Evolutionary conservation across 768 basidiomycete genomes (phyloP).

Genomic region (Royoungia palumana): DNA sequence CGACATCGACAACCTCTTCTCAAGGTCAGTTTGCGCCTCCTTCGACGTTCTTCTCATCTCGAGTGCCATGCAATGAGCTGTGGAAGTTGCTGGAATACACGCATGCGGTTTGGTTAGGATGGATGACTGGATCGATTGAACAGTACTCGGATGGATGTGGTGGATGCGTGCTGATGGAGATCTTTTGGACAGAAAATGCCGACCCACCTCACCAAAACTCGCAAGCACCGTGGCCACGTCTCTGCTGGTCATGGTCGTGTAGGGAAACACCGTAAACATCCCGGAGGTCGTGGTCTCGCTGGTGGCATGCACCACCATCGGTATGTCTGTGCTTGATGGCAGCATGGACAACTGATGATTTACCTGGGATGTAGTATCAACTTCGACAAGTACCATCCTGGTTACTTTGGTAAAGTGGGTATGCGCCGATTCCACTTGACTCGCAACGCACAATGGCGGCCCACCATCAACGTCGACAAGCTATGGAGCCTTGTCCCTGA

Average conservation of each 20-base stretch:
- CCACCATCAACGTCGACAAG: slow-evolving; percentile 98
- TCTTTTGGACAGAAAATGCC: slow-evolving; percentile 66
- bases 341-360: neutral
- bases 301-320: slow-evolving; percentile 99
- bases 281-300: slow-evolving; percentile 99
- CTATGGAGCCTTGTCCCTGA: slow-evolving; percentile 88
- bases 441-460: slow-evolving; percentile 87
- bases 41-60: slow-evolving; percentile 19
- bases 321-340: slow-evolving; percentile 42
- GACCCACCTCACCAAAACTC: slow-evolving; percentile 93
- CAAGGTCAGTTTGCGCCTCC: slow-evolving; percentile 60
- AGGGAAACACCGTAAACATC: slow-evolving; percentile 99
- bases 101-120: slow-evolving; percentile 11
- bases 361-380: slow-evolving; percentile 61
- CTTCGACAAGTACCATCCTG: slow-evolving; percentile 99
- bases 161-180: slow-evolving; percentile 17
- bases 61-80: slow-evolving; percentile 3
- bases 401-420: slow-evolving; percentile 99
- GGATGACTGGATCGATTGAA: slow-evolving; percentile 52
- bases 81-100: slow-evolving; percentile 15
- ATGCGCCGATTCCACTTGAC: slow-evolving; percentile 98
- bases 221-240: slow-evolving; percentile 99
- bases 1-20: slow-evolving; percentile 49
- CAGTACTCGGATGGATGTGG: slow-evolving; percentile 31
- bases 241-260: slow-evolving; percentile 99